phyloP scores from a whole-genome alignment of 163 green algal genomes.

The Volvox carteri region DNA sequence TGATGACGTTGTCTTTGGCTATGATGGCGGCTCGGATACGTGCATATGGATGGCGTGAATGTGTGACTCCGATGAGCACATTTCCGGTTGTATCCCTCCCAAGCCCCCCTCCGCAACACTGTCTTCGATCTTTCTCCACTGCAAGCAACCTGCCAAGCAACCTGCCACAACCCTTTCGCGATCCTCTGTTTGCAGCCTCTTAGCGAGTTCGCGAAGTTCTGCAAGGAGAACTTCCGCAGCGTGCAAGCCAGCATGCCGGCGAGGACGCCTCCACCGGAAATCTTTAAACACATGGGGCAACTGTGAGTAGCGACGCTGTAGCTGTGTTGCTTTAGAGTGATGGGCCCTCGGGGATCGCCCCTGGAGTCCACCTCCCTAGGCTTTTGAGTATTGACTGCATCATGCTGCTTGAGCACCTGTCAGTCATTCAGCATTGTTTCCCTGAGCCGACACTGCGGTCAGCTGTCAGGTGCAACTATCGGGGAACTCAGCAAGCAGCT shows the following conservation, averaged over 20 bases:
- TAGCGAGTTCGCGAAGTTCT: conserved; percentile 44
- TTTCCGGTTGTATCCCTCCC: too few species aligned
- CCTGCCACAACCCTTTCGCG: too few species aligned
- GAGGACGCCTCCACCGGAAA: background rate
- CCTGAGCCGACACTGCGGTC: too few species aligned
- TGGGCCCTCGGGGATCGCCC: background rate
- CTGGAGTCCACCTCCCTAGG: background rate
- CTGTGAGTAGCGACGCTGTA: too few species aligned
- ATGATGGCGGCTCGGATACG: background rate
- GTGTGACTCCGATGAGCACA: too few species aligned
- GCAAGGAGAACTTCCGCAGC: conserved; percentile 52
- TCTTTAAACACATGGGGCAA: conserved; percentile 25
- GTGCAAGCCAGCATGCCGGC: conserved; percentile 39
- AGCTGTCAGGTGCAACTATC: too few species aligned
- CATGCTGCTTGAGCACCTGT: background rate
- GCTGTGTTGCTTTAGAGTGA: too few species aligned
- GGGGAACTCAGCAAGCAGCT: background rate
- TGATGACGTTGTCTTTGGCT: too few species aligned
- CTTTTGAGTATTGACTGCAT: background rate
- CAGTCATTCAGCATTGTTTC: background rate
- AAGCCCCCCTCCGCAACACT: too few species aligned
- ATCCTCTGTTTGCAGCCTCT: conserved; percentile 24
- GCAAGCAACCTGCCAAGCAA: too few species aligned
- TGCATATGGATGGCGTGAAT: too few species aligned
- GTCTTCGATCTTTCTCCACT: too few species aligned